A percentile compares a stretch with the other conserved stretches of the same genome.
phyloP scores from a whole-genome alignment of 805 yeast species.

The Lachancea lanzarotensis region DNA sequence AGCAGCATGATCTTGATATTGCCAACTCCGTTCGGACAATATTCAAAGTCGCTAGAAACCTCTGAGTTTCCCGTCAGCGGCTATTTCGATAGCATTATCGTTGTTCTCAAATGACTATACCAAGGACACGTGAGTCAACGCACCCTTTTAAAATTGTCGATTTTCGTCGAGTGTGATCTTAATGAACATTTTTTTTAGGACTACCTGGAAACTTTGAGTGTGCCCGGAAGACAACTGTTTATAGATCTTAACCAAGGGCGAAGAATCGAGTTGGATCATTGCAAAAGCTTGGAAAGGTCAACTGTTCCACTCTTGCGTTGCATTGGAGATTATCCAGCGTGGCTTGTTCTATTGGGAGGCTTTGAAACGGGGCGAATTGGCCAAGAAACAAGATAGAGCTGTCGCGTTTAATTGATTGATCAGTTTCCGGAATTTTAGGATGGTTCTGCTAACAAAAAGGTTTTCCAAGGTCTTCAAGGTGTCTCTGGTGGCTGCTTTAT shows the following conservation, averaged over 20 bases:
- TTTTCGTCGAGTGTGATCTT: too few species aligned
- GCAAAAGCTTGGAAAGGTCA: background rate
- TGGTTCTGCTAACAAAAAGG: slow-evolving; percentile 16
- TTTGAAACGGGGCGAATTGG: background rate
- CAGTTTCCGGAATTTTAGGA: background rate
- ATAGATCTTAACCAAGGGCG: too few species aligned
- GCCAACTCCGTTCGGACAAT: background rate
- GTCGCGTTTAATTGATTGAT: background rate
- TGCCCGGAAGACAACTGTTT: too few species aligned
- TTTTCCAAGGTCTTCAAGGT: slow-evolving; percentile 17
- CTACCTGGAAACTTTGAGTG: too few species aligned
- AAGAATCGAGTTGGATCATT: background rate
- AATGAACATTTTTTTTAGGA: too few species aligned
- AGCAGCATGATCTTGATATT: background rate
- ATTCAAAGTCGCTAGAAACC: slow-evolving; percentile 3
- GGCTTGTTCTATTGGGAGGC: background rate
- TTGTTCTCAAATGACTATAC: too few species aligned
- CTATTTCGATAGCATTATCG: too few species aligned
- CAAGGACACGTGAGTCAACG: too few species aligned
- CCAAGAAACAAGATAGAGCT: too few species aligned
- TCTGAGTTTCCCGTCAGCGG: background rate
- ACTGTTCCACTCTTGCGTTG: background rate
- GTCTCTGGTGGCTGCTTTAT: slow-evolving; percentile 9
- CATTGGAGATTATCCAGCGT: background rate
- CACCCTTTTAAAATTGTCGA: too few species aligned